Percentiles rank a stretch among this genome's conserved stretches.
phyloP scores from a whole-genome alignment of 1,139 yeast species.

The Blastobotrys buckinghamii region DNA sequence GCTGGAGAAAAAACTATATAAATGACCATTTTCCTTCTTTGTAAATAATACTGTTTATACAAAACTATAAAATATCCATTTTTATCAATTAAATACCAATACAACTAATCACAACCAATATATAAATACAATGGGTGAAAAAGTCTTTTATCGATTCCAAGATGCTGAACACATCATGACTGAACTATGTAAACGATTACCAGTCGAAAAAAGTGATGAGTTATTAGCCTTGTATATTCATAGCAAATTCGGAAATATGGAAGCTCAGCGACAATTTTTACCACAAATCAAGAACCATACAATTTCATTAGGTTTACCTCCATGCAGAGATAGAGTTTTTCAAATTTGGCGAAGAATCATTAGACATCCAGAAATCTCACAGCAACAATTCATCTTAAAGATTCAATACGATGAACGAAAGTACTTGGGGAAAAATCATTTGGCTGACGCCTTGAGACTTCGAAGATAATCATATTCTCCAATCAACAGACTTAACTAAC shows the following conservation, averaged over 20 bases:
- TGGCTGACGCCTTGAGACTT: conserved; percentile 16
- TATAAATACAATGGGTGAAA: conserved; percentile 9
- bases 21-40: no score
- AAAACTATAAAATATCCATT: no score
- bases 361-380: conserved; percentile 17
- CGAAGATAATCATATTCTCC: background rate
- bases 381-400: conserved; percentile 15
- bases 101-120: no score
- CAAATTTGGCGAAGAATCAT: conserved; percentile 17
- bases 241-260: conserved; percentile 18
- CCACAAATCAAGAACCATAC: conserved; percentile 11
- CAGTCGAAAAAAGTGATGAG: conserved; percentile 14
- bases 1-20: no score
- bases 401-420: conserved; percentile 18
- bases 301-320: conserved; percentile 16
- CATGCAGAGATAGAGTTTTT: conserved; percentile 15
- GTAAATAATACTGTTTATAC: no score
- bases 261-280: conserved; percentile 11
- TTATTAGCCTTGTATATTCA: conserved; percentile 19
- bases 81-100: no score
- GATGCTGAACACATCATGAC: conserved; percentile 19
- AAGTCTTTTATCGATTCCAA: conserved; percentile 10
- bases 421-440: conserved; percentile 18
- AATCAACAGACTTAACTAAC: background rate
- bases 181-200: conserved; percentile 13